Base-by-base conservation (phyloP, 139 green algal species). In the Chlamydomonas sp. region DNA sequence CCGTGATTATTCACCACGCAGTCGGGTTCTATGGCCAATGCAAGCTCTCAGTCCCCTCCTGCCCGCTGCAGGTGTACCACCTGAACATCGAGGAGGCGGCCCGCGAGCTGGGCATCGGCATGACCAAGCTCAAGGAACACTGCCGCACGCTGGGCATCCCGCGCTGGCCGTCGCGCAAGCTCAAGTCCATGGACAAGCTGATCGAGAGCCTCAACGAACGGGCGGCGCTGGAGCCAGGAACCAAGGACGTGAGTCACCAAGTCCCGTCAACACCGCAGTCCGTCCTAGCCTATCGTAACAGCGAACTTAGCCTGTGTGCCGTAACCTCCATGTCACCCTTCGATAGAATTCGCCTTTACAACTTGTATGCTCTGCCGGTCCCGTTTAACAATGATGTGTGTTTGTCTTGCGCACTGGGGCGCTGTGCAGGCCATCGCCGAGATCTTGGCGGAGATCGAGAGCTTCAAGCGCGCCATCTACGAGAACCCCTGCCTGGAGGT, bases 101-200 rank as follows among this genome's bases (percentile, higher is more conserved):
- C 1, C 89, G 91, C 20, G 77, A 89, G 83, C 88, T 95, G 85
- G 88, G 88, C 57, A 89, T 95, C 16, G 91, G 93, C 31, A 80
- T 94, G 62, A 95, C 91, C 1, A 90, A 92, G 66, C 87, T 95
- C 6, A 95, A 95, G 86, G 90, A 90, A 67, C 83, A 91, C 58
- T 94, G 91, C 89, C 85, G 91, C 20, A 91, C 89, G 31, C 78
- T 90, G 49, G 84, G 79, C 61, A 91, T 94, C 68, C 66, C 81
- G 60, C 83, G 91, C 49, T 94, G 91, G 91, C 91, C 91, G 3
- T 91, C 74, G 61, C 87, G 91, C 60, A 92, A 92, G 71, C 85
- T 94, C 18, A 88, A 90, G 75, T 89, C 79, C 14, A 86, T 93
- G 79, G 86, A 92, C 18, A 91, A 90, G 69, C 80, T 94, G 57